phyloP scores from a whole-genome alignment of 441 rosid genomes.

The Monsonia emarginata region DNA sequence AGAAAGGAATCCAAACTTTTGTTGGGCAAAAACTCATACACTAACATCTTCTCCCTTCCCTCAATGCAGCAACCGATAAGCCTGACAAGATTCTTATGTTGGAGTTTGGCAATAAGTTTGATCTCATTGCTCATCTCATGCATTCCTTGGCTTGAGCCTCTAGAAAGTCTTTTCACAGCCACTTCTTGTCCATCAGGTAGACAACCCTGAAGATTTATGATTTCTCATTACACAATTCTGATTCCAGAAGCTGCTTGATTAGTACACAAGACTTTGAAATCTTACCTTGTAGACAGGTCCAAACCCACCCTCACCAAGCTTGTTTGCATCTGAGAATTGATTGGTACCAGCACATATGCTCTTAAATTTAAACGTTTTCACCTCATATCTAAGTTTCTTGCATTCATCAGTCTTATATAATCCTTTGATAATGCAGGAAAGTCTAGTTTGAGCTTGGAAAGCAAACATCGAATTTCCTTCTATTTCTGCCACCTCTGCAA shows the following conservation, averaged over 20 bases:
- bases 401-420: background rate
- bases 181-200: background rate
- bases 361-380: background rate
- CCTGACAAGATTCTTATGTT: background rate
- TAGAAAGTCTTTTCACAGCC: constrained; percentile 4
- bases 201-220: background rate
- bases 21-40: constrained; percentile 4
- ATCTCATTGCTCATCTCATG: background rate
- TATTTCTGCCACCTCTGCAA: too few species aligned
- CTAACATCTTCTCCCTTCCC: background rate
- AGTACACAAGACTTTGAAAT: background rate
- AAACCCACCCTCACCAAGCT: constrained; percentile 1
- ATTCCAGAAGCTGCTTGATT: background rate
- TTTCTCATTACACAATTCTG: background rate
- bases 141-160: background rate
- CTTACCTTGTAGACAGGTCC: constrained; percentile 5
- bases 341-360: background rate
- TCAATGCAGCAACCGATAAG: background rate
- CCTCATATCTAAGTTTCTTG: background rate
- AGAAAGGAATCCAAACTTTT: constrained; percentile 1
- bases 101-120: background rate
- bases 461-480: background rate
- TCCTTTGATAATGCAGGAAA: background rate
- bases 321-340: background rate
- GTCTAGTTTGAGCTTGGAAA: background rate